Evolutionary conservation across 2,329 filamentous ascomycete species (phyloP), one percentile per base, ranked within the genome.

Genomic region (Aspergillus fischeri): DNA sequence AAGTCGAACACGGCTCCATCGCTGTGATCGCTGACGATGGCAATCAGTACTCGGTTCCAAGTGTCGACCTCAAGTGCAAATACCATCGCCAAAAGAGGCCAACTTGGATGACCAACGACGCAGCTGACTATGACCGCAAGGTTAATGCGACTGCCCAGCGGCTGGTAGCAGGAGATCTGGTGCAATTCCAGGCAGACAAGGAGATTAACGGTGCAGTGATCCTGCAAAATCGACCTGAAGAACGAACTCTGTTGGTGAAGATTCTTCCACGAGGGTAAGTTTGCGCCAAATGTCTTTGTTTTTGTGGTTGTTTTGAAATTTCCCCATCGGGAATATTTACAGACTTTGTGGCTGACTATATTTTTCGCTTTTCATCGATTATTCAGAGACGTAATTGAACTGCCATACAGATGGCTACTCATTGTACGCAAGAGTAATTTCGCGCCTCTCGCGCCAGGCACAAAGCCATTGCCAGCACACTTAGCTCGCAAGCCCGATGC

Each of bases 181-280:
- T 94, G 62, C 94, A 99, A 71, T 84, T 94, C 70, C 94, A 99
- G 73, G 89, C 70, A 80, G 88, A 75, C 84, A 87, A 70, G 87
- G 90, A 97, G 56, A 94, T 97, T 45, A 96, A 96, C 74, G 94
- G 92, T 41, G 94, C 92, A 53, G 81, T 91, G 54, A 87, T 99
- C 50, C 81, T 94, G 25, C 90, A 96, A 75, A 97, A 96, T 64
- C 81, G 90, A 58, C 77, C 77, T 20, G 85, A 85, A 54, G 93
- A 96, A 76, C 83, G 89, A 70, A 89, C 82, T 56, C 75, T 96
- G 24, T 79, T 97, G 28, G 75, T 97, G 44, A 90, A 96, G 66
- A 83, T 96, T 61, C 79, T 97, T 64, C 93, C 94, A 38, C 87
- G 89, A 72, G 90, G 90, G 86, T 92, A 85, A 74, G 86, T 82